Base-by-base conservation (phyloP, 768 basidiomycete genomes). In the Pluteus cervinus region DNA sequence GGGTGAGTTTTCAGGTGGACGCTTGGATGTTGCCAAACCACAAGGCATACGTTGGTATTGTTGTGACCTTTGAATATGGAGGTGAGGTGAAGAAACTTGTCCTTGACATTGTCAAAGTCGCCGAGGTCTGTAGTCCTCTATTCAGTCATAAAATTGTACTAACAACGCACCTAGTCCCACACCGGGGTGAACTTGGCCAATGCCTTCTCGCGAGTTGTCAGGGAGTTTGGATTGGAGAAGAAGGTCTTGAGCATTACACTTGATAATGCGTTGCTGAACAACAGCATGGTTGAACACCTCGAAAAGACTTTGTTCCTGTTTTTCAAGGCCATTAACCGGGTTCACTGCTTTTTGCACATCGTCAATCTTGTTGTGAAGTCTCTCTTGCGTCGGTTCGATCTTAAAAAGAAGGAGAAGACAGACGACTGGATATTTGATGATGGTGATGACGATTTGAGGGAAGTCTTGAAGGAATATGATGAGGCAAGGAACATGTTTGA, bases 211-310 rank as follows among this genome's bases (percentile, higher is more conserved):
- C 30, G 36, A 18, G 32, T 44, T 12, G 33, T 44, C 15, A 16
- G 36, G 22, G 33, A 29, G 10, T 44, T 36, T 25, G 16, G 29
- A 40, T 29, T 21, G 23, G 10, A 21, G 9, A 24, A 34, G 2
- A 39, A 8, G 41, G 41, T 24, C 33, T 18, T 35, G 4, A 8
- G n/a, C 15, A 14, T 35, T 33, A 24, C 16, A 35, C 22, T 11
- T 35, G 14, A 35, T 24, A 35, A 23, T 22, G 34, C 34, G n/a
- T 21, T 24, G 7, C n/a, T 12, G 12, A 71, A 71, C 35, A 55
- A 64, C 40, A 46, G 29, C 0, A 67, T 71, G 61, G 50, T 63
- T 1, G 32, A 43, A 0, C 31, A 51, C 16, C 56, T 71, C 3
- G 29, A 14, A 4, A 15, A 47, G 20, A 21, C n/a, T 3, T 35